These are phyloP conservation scores for Biscogniauxia sp. DNA, from an alignment of 2,329 filamentous ascomycete genomes.

Conservation along the genomic window DNA sequence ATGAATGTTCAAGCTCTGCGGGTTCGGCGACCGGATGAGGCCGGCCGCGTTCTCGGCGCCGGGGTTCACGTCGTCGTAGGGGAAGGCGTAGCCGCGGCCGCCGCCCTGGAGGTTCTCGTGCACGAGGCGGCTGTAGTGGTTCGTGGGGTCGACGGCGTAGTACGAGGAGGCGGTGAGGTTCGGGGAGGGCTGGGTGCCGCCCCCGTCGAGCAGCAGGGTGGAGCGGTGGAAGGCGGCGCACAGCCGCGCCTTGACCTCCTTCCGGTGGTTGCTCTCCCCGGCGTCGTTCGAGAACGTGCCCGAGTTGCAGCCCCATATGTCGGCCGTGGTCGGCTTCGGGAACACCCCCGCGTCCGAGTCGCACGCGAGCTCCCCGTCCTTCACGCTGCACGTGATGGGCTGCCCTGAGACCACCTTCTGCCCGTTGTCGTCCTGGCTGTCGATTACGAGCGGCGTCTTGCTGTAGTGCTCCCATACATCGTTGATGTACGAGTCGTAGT, in stretches of 20 bases:
- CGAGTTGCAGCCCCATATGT: conserved; percentile 48
- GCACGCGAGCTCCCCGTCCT: conserved; percentile 34
- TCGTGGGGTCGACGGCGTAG: conserved; percentile 40
- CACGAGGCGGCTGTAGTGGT: conserved; percentile 57
- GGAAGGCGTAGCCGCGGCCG: conserved; percentile 60
- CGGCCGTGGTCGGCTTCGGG: conserved; percentile 38
- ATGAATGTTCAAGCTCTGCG: conserved; percentile 1
- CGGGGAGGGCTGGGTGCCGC: conserved; percentile 41
- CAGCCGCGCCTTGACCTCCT: conserved; percentile 41
- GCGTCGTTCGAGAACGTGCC: conserved; percentile 39
- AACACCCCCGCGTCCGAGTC: conserved; percentile 38
- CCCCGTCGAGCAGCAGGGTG: conserved; percentile 43
- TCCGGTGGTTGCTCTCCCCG: conserved; percentile 34
- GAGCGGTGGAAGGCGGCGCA: conserved; percentile 46
- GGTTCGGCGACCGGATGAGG: conserved; percentile 30
- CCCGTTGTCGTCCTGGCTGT: conserved; percentile 36
- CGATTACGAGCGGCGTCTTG: conserved; percentile 34
- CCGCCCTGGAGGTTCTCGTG: conserved; percentile 57
- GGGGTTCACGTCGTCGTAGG: conserved; percentile 64
- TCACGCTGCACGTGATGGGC: conserved; percentile 37
- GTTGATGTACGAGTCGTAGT: conserved; percentile 44
- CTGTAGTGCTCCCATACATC: conserved; percentile 41
- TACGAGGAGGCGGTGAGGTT: conserved; percentile 32
- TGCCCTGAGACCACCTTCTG: conserved; percentile 9
- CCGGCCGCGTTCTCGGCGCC: conserved; percentile 51